phyloP scores from a whole-genome alignment of 1,284 basidiomycete species.

The Tetrapyrgos nigripes region DNA sequence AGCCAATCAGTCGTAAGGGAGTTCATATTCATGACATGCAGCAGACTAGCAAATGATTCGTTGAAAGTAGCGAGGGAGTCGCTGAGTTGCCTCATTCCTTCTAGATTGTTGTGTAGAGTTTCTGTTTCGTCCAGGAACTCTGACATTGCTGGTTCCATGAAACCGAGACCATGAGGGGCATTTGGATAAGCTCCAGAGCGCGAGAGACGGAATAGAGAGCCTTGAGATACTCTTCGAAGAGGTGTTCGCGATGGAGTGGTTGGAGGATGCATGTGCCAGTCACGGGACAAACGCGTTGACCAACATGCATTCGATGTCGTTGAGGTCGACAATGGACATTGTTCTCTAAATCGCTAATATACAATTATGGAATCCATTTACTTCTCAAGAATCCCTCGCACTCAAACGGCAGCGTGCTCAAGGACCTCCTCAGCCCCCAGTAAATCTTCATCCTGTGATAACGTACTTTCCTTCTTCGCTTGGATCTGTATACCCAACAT shows the following conservation, averaged over 20 bases:
- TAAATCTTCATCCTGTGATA: conserved; percentile 59
- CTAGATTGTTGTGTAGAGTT: conserved; percentile 77
- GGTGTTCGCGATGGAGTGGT: conserved; percentile 65
- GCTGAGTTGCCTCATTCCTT: conserved; percentile 75
- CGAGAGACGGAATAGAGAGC: conserved; percentile 86
- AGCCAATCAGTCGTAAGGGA: conserved; percentile 92
- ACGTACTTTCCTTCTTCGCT: conserved; percentile 54
- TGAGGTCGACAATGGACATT: background rate
- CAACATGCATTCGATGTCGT: too few species aligned
- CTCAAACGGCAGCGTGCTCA: conserved; percentile 50
- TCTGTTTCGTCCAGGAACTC: conserved; percentile 91
- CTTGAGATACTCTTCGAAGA: conserved; percentile 88
- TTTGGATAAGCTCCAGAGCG: conserved; percentile 73
- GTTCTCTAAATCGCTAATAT: background rate
- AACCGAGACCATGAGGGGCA: conserved; percentile 85
- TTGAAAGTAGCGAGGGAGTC: conserved; percentile 87
- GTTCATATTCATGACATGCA: conserved; percentile 95
- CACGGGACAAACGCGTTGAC: background rate
- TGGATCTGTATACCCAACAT: conserved; percentile 41
- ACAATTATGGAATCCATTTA: background rate
- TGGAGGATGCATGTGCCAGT: background rate
- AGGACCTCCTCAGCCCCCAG: conserved; percentile 66
- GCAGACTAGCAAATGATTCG: conserved; percentile 90
- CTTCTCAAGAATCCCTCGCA: background rate
- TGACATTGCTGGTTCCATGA: conserved; percentile 83